phyloP scores from a whole-genome alignment of 2,329 filamentous ascomycete species.

The Penicillium sp. region DNA sequence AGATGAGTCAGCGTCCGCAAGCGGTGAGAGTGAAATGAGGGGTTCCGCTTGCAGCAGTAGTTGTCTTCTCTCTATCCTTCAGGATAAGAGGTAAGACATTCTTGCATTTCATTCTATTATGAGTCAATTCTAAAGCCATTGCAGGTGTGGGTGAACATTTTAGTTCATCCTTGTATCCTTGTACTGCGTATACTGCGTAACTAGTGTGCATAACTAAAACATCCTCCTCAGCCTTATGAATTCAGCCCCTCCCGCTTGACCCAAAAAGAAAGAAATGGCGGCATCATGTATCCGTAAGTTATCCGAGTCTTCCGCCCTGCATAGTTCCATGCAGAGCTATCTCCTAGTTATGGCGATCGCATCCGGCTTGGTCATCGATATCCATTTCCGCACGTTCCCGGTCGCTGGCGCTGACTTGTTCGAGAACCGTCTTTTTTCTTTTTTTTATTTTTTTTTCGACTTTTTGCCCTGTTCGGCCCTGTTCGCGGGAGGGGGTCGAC shows the following conservation, averaged over 20 bases:
- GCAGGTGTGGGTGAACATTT: too few relatives aligned
- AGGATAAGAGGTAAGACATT: too few relatives aligned
- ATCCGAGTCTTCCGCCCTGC: slow-evolving; percentile 18
- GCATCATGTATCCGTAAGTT: slow-evolving; percentile 23
- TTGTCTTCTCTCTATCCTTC: too few relatives aligned
- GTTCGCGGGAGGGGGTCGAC: background rate
- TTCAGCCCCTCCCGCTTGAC: background rate
- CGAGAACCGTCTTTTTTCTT: slow-evolving; percentile 2
- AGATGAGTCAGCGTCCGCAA: slow-evolving; percentile 3
- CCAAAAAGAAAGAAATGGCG: slow-evolving; percentile 13
- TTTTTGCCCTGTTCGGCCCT: background rate
- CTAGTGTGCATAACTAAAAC: too few relatives aligned
- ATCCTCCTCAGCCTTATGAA: background rate
- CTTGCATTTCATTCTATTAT: too few relatives aligned
- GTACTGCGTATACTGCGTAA: too few relatives aligned
- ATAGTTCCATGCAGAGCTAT: background rate
- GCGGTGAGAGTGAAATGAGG: slow-evolving; percentile 2
- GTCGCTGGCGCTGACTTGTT: slow-evolving; percentile 17
- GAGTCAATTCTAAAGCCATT: background rate
- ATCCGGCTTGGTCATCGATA: slow-evolving; percentile 23
- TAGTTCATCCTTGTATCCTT: background rate
- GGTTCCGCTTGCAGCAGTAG: background rate
- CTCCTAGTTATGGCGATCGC: slow-evolving; percentile 17
- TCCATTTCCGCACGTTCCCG: slow-evolving; percentile 26
- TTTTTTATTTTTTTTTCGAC: slow-evolving; percentile 2